Base-by-base conservation (phyloP, 192 early-diverging fungal genomes). In the Umbelopsis sp. region DNA sequence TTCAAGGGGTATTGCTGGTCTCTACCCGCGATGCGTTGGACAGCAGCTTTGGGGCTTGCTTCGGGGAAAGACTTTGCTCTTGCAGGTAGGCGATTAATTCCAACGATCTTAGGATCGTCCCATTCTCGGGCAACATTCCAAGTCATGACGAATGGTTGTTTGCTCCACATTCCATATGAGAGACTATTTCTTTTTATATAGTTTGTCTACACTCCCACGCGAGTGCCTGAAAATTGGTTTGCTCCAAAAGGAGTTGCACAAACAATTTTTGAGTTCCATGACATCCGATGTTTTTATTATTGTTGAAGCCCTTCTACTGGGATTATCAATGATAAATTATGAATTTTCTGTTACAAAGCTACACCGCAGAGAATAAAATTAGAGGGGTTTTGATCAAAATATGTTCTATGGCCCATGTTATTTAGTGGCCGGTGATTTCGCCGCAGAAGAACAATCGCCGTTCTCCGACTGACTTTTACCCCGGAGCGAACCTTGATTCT, bases 41-140 rank as follows among this genome's bases (percentile, higher is more conserved):
- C 21, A 38, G 45, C 68, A 10, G 21, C 45, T 11, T 53, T n/a
- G 1, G 68, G 45, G 29, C 47, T 50, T 24, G 21, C 32, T 52
- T 36, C 68, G 25, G 68, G 68, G 29, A 70, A 70, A 16, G 68
- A 70, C 34, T 50, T 34, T 31, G 68, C 47, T 49, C 68, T 45
- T 9, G 68, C 38, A 6, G 68, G 68, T 38, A 70, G 17, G 20
- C 25, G 47, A n/a, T 70, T 70, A 11, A 70, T 38, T 10, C 52
- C 49, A 2, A 70, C 52, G 22, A 70, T 20, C 11, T 70, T 53
- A 26, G 68, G 49, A 50, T 70, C 52, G 26, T 70, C 68, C 68
- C 68, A 70, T 62, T 62, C 56, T 2, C 17, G 56, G 20, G 17
- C 31, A 2, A 62, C 56, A 34, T 29, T 62, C 26, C 12, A 62